These are phyloP conservation scores for Poa pratensis DNA, from an alignment of 176 grass and related monocot genomes.

Conservation along the genomic window DNA sequence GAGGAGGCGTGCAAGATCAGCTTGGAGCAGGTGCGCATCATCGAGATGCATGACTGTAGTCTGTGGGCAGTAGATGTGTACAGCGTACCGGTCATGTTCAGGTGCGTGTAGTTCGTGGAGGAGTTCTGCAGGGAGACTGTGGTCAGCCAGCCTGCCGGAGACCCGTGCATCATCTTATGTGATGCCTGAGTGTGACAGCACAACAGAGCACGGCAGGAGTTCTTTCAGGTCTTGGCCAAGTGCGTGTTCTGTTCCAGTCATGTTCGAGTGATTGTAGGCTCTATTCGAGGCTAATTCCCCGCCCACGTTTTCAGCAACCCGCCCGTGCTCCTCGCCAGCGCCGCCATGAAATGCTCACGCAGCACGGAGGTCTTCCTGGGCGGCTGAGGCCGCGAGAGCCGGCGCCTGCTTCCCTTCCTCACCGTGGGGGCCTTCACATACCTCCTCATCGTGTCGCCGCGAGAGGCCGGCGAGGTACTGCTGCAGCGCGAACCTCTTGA, in stretches of 20 bases:
- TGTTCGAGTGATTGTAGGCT: no score
- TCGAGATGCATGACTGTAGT: conserved; percentile 61
- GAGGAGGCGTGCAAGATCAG: conserved; percentile 80
- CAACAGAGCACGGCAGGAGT: no score
- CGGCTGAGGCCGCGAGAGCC: not conserved
- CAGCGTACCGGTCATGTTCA: not conserved
- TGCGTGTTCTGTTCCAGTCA: no score
- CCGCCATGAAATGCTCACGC: no score
- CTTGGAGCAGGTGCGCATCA: conserved; percentile 87
- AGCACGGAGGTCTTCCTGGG: no score
- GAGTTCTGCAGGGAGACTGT: no score
- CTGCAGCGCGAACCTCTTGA: conserved; percentile 11
- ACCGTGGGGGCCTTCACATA: conserved; percentile 51
- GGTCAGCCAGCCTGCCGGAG: no score
- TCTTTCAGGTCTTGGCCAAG: no score
- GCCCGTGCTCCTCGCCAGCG: not conserved
- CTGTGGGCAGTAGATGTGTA: conserved; percentile 95
- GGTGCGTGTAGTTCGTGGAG: no score
- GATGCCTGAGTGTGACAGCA: no score
- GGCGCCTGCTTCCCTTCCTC: conserved; percentile 45
- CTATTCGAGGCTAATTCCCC: not conserved
- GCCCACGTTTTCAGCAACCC: conserved; percentile 9
- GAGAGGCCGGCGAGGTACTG: not conserved
- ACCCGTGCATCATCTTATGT: no score
- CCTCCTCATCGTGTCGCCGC: conserved; percentile 51